Conservation (phyloP, 2,329 filamentous ascomycete species). For the Hyphodiscus sp. region DNA sequence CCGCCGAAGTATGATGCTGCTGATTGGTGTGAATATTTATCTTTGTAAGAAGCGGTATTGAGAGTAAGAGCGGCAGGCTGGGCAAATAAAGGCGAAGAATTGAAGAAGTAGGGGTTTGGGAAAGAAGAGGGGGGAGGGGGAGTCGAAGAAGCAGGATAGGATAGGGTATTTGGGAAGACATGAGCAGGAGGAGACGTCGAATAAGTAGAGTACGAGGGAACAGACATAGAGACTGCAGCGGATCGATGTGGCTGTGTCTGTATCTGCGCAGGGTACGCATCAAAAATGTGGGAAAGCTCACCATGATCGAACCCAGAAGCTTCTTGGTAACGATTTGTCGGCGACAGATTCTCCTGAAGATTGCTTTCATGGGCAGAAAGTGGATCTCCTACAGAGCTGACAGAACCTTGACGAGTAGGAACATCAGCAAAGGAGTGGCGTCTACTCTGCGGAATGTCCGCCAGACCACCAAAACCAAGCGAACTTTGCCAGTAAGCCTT, state of each 20-base stretch:
- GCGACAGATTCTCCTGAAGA: slow-evolving; percentile 24
- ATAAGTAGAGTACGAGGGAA: neutral
- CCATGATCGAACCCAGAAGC: slow-evolving; percentile 28
- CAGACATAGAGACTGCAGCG: neutral
- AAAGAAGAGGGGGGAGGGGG: neutral
- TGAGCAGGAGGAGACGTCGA: slow-evolving; percentile 5
- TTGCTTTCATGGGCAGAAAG: slow-evolving; percentile 32
- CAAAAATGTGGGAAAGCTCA: slow-evolving; percentile 18
- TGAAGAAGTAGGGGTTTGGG: neutral
- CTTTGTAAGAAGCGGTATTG: slow-evolving; percentile 9
- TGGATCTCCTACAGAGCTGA: slow-evolving; percentile 52
- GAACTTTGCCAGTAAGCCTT: slow-evolving; percentile 67
- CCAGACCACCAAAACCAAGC: slow-evolving; percentile 55
- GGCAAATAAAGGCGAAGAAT: neutral
- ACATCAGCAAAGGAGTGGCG: slow-evolving; percentile 74
- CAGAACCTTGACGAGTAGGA: slow-evolving; percentile 56
- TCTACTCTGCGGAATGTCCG: slow-evolving; percentile 64
- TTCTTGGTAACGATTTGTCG: slow-evolving; percentile 28
- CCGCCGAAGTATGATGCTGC: slow-evolving; percentile 28
- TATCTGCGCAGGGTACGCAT: slow-evolving; percentile 7
- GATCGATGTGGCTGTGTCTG: neutral
- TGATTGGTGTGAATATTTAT: slow-evolving; percentile 19
- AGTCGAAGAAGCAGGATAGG: neutral
- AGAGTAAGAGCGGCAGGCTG: slow-evolving; percentile 12
- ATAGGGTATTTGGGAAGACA: neutral